Evolutionary conservation across 2,329 filamentous ascomycete species (phyloP), one percentile per base, ranked within the genome.

Genomic region (Claviceps citrina): DNA sequence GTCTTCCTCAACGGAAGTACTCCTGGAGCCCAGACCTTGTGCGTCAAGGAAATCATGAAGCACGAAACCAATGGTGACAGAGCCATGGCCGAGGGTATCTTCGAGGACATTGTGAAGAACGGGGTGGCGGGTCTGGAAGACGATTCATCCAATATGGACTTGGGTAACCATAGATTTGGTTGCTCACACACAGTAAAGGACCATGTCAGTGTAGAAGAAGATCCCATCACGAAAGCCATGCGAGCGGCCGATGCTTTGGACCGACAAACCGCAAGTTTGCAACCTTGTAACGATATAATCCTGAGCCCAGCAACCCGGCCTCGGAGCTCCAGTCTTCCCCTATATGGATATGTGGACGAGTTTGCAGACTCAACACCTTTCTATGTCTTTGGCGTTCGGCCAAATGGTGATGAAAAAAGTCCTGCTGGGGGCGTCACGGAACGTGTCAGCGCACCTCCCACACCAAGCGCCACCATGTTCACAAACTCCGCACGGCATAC

Each of bases 1-100:
- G 74, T 76, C 7, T 76, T 80, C 46, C 59, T 76, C 54, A 67
- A 75, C 39, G 76, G 75, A 3, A 73, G 76, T 8, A 71, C 70
- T 3, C 62, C 68, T 8, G 62, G 66, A 41, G 73, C 73, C 1
- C 67, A 70, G 39, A 56, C 66, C 5, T 58, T 67, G 19, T 79
- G 74, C 48, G 65, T 79, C 41, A 57, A 60, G 27, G 59, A 62
- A 24, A 75, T 80, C 38, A 68, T 67, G 52, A 55, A 69, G 38
- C 59, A 72, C 43, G 56, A 70, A 40, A 71, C 69, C 1, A 50
- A 62, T 30, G 72, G 70, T 2, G 61, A 73, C 47, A 47, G 65
- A 12, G 46, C 49, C n/a, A 60, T 62, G 42, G 75, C 75, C 0
- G 67, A 71, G 49, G 52, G 53, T 2, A 57, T 71, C 16, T 76